A percentile compares a stretch with the other conserved stretches of the same genome.
Evolutionary conservation across 2,329 filamentous ascomycete genomes (phyloP).

Genomic region (Ophiosphaerella narmari): DNA sequence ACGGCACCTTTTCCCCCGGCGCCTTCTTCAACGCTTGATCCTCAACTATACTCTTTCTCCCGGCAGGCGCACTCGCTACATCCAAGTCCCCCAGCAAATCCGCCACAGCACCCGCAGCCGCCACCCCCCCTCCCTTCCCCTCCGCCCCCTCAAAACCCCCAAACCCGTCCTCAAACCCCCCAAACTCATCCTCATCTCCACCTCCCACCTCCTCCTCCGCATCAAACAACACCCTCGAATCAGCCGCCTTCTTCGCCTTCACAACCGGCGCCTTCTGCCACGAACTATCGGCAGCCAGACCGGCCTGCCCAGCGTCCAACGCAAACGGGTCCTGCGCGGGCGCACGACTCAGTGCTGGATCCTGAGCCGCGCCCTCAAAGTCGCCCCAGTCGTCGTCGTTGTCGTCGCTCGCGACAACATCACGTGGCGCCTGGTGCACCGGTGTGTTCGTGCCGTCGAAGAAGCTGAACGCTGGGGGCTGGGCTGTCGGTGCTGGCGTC

Average conservation of each 20-base stretch:
- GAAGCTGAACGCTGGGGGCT: slow-evolving; percentile 35
- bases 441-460: slow-evolving; percentile 37
- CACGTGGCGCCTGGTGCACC: too few species aligned
- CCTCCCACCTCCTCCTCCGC: slow-evolving; percentile 44
- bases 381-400: slow-evolving; percentile 50
- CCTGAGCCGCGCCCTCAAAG: slow-evolving; percentile 34
- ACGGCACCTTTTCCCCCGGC: slow-evolving; percentile 11
- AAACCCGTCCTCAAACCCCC: slow-evolving; percentile 47
- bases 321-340: slow-evolving; percentile 20
- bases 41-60: background rate
- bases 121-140: slow-evolving; percentile 2
- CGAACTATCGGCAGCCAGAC: slow-evolving; percentile 13
- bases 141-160: slow-evolving; percentile 41
- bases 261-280: slow-evolving; percentile 35
- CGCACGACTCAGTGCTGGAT: background rate
- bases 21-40: background rate
- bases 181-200: slow-evolving; percentile 44
- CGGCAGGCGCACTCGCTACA: slow-evolving; percentile 21
- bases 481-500: background rate
- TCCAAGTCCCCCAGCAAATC: slow-evolving; percentile 35
- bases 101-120: slow-evolving; percentile 13
- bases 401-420: slow-evolving; percentile 17
- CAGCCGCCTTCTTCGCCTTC: slow-evolving; percentile 38
- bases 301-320: slow-evolving; percentile 5
- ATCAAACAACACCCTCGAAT: slow-evolving; percentile 48